Conservation (phyloP, 768 basidiomycete genomes). For the Pisolithus tinctorius region DNA sequence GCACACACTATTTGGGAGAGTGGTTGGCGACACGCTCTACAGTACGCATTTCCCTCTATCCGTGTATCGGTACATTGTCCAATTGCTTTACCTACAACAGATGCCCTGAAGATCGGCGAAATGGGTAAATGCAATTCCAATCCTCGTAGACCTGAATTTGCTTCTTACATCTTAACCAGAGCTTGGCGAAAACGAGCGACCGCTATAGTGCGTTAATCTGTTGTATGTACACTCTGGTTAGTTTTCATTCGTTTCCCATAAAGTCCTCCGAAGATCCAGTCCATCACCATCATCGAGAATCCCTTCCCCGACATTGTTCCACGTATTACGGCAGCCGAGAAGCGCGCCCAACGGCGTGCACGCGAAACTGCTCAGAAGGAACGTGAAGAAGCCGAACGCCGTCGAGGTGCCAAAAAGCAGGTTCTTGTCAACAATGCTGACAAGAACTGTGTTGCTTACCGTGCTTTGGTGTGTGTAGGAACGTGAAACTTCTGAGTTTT, state of each 20-base stretch:
- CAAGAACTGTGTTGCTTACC: background rate
- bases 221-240: background rate
- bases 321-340: slow-evolving; percentile 92
- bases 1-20: slow-evolving; percentile 90
- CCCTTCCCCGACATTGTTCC: slow-evolving; percentile 95
- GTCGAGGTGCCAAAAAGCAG: slow-evolving; percentile 85
- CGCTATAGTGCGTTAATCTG: slow-evolving; percentile 59
- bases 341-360: slow-evolving; percentile 76
- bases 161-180: slow-evolving; percentile 35
- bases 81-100: slow-evolving; percentile 30
- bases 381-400: slow-evolving; percentile 65
- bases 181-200: slow-evolving; percentile 65
- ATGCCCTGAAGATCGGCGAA: slow-evolving; percentile 88
- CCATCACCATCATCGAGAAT: slow-evolving; percentile 81
- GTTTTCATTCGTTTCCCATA: slow-evolving; percentile 1
- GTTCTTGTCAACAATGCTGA: slow-evolving; percentile 14
- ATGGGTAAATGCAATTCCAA: slow-evolving; percentile 48
- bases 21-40: slow-evolving; percentile 82
- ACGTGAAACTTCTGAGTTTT: slow-evolving; percentile 87
- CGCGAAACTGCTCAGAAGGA: slow-evolving; percentile 69
- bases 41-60: slow-evolving; percentile 46
- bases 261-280: slow-evolving; percentile 89
- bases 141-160: background rate
- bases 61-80: background rate
- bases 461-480: slow-evolving; percentile 39